Percentiles rank a stretch among this genome's conserved stretches.
phyloP scores from a whole-genome alignment of 1,284 basidiomycete genomes.

The Ceratobasidium sp. region DNA sequence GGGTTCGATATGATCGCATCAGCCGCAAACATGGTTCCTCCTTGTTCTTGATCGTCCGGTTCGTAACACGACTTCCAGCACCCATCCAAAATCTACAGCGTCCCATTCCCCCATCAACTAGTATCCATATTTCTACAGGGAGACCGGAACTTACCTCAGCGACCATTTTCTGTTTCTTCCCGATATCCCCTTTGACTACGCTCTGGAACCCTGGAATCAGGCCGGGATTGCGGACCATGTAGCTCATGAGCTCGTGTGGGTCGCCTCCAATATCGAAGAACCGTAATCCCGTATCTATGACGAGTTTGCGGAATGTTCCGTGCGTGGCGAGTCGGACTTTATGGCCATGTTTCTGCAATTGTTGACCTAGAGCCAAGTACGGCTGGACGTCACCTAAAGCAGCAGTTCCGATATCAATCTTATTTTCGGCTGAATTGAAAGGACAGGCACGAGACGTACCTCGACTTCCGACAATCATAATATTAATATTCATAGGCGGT shows the following conservation, averaged over 20 bases:
- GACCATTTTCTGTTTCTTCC: conserved; percentile 64
- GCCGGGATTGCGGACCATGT: conserved; percentile 70
- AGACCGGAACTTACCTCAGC: conserved; percentile 53
- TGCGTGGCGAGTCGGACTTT: conserved; percentile 76
- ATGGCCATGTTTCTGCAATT: conserved; percentile 69
- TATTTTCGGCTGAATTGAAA: too few species aligned
- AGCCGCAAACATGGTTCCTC: conserved; percentile 64
- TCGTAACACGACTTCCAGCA: conserved; percentile 68
- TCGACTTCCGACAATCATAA: conserved; percentile 74
- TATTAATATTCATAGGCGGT: conserved; percentile 68
- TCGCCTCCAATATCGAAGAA: conserved; percentile 72
- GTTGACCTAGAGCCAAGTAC: conserved; percentile 72
- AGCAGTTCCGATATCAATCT: too few species aligned
- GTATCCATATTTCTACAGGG: too few species aligned
- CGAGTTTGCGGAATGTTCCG: conserved; percentile 70
- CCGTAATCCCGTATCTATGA: conserved; percentile 65
- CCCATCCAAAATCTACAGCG: conserved; percentile 67
- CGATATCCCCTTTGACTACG: conserved; percentile 65
- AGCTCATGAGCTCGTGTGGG: conserved; percentile 71
- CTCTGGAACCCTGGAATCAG: conserved; percentile 65
- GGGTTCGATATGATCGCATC: conserved; percentile 76
- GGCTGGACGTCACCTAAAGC: conserved; percentile 75
- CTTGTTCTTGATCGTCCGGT: conserved; percentile 61
- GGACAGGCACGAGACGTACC: too few species aligned
- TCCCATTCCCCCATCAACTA: background rate